Percentiles rank a stretch among this genome's conserved stretches.
Conservation (phyloP, 805 yeast species). For the Yamadazyma takamatsuzukensis region DNA sequence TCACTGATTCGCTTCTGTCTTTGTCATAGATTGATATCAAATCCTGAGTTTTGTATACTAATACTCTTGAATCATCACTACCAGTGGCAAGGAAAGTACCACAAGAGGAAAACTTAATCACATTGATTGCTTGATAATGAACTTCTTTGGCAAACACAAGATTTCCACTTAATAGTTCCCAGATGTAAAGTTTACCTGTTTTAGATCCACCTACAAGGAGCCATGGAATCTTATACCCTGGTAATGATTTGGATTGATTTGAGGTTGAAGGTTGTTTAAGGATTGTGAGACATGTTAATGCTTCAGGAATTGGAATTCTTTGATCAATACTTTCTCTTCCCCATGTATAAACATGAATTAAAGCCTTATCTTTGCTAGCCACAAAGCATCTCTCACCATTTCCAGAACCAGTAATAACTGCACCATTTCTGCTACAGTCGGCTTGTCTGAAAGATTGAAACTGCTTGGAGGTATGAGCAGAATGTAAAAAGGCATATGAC, state of each 20-base stretch:
- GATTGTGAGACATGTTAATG: conserved; percentile 54
- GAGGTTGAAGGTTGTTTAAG: conserved; percentile 22
- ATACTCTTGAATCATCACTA: conserved; percentile 77
- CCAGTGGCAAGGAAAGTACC: conserved; percentile 66
- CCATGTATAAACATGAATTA: conserved; percentile 67
- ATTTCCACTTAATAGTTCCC: conserved; percentile 82
- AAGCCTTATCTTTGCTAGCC: conserved; percentile 67
- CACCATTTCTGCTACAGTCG: conserved; percentile 43
- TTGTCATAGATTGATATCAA: conserved; percentile 37
- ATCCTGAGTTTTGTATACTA: conserved; percentile 70
- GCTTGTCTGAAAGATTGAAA: conserved; percentile 51
- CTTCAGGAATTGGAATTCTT: conserved; percentile 81
- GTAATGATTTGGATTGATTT: conserved; percentile 18
- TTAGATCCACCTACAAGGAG: conserved; percentile 69
- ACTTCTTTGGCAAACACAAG: conserved; percentile 70
- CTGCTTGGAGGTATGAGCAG: conserved; percentile 47
- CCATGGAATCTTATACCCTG: conserved; percentile 54
- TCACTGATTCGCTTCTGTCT: conserved; percentile 30
- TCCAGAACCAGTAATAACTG: conserved; percentile 45
- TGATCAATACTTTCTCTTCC: conserved; percentile 75
- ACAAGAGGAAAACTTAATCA: conserved; percentile 56
- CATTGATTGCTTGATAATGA: conserved; percentile 75
- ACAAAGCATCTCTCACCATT: conserved; percentile 53
- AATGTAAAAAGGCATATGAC: conserved; percentile 38
- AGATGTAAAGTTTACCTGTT: conserved; percentile 74